Evolutionary conservation across 805 yeast species (phyloP).

Genomic region (Cyberlindnera meyerae): DNA sequence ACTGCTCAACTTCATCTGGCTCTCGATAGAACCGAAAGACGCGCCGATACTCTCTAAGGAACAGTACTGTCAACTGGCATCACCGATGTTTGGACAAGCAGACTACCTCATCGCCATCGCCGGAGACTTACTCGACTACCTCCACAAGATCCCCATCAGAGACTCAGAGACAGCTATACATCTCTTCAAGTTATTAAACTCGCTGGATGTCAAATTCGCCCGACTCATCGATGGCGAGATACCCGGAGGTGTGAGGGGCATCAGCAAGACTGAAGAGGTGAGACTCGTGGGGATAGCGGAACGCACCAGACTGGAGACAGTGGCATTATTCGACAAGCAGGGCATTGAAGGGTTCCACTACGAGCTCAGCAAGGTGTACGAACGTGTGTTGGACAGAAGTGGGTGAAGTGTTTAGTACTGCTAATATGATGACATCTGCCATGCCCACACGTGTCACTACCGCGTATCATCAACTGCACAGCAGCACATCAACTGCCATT

Average conservation of each 20-base stretch:
- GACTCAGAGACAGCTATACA: slow-evolving; percentile 25
- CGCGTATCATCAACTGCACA: too few species aligned
- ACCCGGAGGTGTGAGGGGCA: slow-evolving; percentile 28
- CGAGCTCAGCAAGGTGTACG: slow-evolving; percentile 42
- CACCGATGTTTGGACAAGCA: slow-evolving; percentile 50
- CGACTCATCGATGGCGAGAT: slow-evolving; percentile 32
- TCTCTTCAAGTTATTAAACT: slow-evolving; percentile 33
- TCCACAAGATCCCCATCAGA: slow-evolving; percentile 32
- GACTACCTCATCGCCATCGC: slow-evolving; percentile 58
- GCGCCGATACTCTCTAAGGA: slow-evolving; percentile 9
- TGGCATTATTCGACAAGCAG: slow-evolving; percentile 30
- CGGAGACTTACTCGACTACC: slow-evolving; percentile 62
- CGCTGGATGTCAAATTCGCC: slow-evolving; percentile 38
- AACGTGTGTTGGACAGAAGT: slow-evolving; percentile 36
- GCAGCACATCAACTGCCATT: too few species aligned
- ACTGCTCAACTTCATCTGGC: slow-evolving; percentile 57
- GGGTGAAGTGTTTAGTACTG: slow-evolving; percentile 7
- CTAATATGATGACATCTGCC: neutral
- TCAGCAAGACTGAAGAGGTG: slow-evolving; percentile 46
- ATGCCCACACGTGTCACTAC: too few species aligned
- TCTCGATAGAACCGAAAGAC: slow-evolving; percentile 42
- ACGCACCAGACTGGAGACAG: slow-evolving; percentile 42
- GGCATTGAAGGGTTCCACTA: slow-evolving; percentile 38
- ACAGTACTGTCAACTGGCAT: slow-evolving; percentile 10
- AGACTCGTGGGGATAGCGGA: slow-evolving; percentile 50